These are phyloP conservation scores for Nigrospora sphaerica DNA, from an alignment of 2,329 filamentous ascomycete species.

Conservation along the genomic window DNA sequence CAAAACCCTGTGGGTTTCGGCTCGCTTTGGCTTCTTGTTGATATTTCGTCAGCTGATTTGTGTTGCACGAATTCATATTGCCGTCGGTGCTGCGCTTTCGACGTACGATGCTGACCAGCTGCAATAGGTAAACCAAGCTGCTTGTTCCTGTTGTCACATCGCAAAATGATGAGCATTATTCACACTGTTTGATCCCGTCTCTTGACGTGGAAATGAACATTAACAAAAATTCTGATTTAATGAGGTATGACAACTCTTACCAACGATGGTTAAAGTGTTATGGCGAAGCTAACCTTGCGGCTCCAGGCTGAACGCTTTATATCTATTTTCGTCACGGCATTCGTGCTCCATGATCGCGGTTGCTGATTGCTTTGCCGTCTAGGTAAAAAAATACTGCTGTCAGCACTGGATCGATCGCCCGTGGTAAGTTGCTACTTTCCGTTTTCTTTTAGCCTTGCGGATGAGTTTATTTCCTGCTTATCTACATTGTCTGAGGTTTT, in stretches of 20 bases:
- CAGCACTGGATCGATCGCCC: background rate
- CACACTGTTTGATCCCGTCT: conserved; percentile 30
- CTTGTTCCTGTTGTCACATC: background rate
- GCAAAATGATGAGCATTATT: conserved; percentile 29
- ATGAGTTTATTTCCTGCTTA: conserved; percentile 38
- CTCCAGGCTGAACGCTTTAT: conserved; percentile 2
- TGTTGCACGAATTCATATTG: conserved; percentile 5
- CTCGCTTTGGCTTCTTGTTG: conserved; percentile 50
- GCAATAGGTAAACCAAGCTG: background rate
- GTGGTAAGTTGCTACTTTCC: background rate
- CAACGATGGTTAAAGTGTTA: conserved; percentile 7
- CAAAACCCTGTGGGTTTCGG: conserved; percentile 52
- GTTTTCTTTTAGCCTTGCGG: conserved; percentile 28
- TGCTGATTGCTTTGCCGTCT: background rate
- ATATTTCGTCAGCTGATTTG: conserved; percentile 59
- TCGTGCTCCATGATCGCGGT: background rate
- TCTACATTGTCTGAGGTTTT: conserved; percentile 46
- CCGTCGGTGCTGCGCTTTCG: background rate
- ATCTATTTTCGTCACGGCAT: background rate
- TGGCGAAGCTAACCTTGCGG: background rate
- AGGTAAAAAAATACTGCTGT: background rate
- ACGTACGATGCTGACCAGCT: background rate
- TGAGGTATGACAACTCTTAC: conserved; percentile 25
- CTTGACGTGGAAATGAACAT: conserved; percentile 27
- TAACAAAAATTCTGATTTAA: conserved; percentile 28